Base-by-base conservation (phyloP, 495 filamentous ascomycete genomes). In the Penicillium tannophilum region DNA sequence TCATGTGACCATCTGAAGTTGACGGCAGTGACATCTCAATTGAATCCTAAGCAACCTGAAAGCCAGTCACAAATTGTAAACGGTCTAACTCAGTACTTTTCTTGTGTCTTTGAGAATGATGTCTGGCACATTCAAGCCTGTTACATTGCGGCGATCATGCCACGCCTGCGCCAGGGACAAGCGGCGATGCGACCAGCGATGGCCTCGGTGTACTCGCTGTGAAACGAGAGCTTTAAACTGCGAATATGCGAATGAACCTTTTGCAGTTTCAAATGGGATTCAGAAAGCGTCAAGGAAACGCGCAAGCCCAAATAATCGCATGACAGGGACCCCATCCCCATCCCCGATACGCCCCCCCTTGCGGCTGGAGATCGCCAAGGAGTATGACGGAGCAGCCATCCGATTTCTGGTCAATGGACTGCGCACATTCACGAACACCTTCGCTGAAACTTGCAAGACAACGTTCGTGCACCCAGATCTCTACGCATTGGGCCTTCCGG, bases 151-250 rank as follows among this genome's bases (percentile, higher is more conserved):
- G 48, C 72, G 72, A 61, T 73, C 76, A 12, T 82, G 79, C 55
- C 56, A 73, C 41, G 69, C 70, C 19, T 82, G 79, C 62, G 69
- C 70, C 14, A 70, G 66, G 31, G 69, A 68, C 9, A 81, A 81
- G 60, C 68, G 79, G 1, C 73, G 75, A 47, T 82, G 79, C 53
- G 79, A 79, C 48, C 71, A 70, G 54, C 60, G 60, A 10, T 63
- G 51, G n/a, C 78, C 77, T 6, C 61, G 62, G 19, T 81, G 78
- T 58, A 63, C 50, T 50, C 60, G 78, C 28, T 81, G 77, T 55
- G 17, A 66, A 16, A 67, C 67, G 10, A 70, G 63, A 56, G 70
- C 66, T 0, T 55, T 72, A 30, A 54, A 60, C 43, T 80, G 78
- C 60, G 56, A 65, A 47, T 81, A 81, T 48, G 45, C 55, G 45